Conservation (phyloP, 129 eudicot genomes). For the Centella asiatica region DNA sequence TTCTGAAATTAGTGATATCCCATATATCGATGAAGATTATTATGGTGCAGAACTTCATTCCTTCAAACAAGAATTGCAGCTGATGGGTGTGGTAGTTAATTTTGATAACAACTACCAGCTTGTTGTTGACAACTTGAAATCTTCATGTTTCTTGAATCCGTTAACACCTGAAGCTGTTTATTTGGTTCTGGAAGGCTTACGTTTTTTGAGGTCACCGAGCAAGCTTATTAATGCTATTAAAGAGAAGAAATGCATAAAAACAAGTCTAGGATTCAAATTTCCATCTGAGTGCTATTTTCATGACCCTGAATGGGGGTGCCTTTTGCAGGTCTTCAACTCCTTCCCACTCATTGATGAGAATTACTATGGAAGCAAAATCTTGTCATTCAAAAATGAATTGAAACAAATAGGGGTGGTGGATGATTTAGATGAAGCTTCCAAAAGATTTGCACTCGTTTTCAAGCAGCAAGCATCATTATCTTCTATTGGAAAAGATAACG, state of each 20-base stretch:
- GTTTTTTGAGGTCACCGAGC: constrained; percentile 11
- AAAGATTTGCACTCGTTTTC: constrained; percentile 27
- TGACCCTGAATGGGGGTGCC: constrained; percentile 46
- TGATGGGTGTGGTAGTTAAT: constrained; percentile 32
- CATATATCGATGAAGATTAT: constrained; percentile 39
- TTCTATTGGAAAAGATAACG: constrained; percentile 26
- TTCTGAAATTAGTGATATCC: constrained; percentile 36
- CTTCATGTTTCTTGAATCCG: constrained; percentile 11
- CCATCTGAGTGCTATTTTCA: constrained; percentile 39
- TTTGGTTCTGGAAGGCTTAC: constrained; percentile 24
- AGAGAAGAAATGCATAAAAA: constrained; percentile 25
- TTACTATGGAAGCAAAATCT: constrained; percentile 28
- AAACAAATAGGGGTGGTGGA: constrained; percentile 36
- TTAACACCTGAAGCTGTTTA: constrained; percentile 20
- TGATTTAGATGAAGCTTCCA: constrained; percentile 26
- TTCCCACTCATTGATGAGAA: constrained; percentile 34
- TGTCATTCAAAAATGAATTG: constrained; percentile 17
- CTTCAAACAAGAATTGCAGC: constrained; percentile 29
- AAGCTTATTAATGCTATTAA: constrained; percentile 36
- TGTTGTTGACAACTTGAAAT: constrained; percentile 30
- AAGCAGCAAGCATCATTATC: constrained; percentile 28
- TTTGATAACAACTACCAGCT: constrained; percentile 27
- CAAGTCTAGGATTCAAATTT: constrained; percentile 34
- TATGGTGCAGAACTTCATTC: constrained; percentile 27
- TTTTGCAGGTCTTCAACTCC: constrained; percentile 30